Evolutionary conservation across 345 rosid genomes (phyloP).

Genomic region (Citrus maxima): DNA sequence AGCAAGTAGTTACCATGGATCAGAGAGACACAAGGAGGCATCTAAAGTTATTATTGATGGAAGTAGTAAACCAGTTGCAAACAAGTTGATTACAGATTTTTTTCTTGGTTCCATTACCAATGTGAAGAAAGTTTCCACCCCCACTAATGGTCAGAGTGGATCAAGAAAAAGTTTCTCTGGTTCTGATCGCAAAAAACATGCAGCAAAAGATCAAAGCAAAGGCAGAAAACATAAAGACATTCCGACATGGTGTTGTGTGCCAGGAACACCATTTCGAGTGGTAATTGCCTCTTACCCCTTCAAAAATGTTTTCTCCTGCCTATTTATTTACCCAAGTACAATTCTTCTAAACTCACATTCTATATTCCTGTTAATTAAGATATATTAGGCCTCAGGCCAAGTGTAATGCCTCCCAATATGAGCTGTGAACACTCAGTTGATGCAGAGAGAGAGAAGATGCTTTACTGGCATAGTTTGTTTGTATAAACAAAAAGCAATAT

Average conservation of each 20-base stretch:
- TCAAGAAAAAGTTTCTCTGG: conserved; percentile 26
- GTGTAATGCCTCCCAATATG: neutral
- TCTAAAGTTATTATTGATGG: conserved; percentile 35
- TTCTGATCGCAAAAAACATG: conserved; percentile 38
- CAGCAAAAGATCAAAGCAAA: conserved; percentile 32
- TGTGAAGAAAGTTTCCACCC: conserved; percentile 33
- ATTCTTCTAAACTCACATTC: neutral
- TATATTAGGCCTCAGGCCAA: neutral
- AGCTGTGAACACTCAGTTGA: neutral
- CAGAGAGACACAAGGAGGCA: conserved; percentile 32
- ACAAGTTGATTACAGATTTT: conserved; percentile 85
- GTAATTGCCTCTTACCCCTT: conserved; percentile 34
- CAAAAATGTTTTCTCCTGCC: neutral
- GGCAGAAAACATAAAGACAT: conserved; percentile 49
- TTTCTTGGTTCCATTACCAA: conserved; percentile 46
- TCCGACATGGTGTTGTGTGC: conserved; percentile 79
- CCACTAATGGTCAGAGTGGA: conserved; percentile 28
- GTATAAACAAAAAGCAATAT: neutral
- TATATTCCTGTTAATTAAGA: neutral
- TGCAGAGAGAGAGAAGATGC: neutral
- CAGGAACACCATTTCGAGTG: conserved; percentile 93
- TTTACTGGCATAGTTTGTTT: too few relatives aligned
- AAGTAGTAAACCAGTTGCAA: conserved; percentile 40
- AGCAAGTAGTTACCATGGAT: conserved; percentile 20
- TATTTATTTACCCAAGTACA: neutral